phyloP scores from a whole-genome alignment of 768 basidiomycete genomes.

The Phaeotremella skinneri region DNA sequence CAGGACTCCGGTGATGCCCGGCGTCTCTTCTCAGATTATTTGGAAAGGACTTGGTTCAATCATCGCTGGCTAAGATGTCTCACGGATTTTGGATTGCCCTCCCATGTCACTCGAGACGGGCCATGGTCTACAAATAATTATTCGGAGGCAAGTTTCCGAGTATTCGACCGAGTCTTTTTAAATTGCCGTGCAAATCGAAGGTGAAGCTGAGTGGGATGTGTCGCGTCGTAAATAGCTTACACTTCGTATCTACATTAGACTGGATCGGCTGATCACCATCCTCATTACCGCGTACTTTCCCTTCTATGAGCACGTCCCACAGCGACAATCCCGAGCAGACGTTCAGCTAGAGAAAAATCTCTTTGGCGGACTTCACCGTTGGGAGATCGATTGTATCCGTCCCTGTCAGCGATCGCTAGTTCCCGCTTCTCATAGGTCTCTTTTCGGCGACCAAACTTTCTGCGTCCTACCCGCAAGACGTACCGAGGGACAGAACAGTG shows the following conservation, averaged over 20 bases:
- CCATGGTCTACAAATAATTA: conserved; percentile 20
- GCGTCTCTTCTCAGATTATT: background rate
- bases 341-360: background rate
- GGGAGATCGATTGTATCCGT: conserved; percentile 10
- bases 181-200: conserved; percentile 11
- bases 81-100: conserved; percentile 13
- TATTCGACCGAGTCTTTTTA: conserved; percentile 15
- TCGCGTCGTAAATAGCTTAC: background rate
- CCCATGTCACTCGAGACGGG: conserved; percentile 14
- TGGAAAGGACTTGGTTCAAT: conserved; percentile 11
- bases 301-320: conserved; percentile 9
- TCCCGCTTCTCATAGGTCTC: background rate
- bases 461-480: background rate
- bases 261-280: conserved; percentile 14
- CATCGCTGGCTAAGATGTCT: background rate
- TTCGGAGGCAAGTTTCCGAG: conserved; percentile 10
- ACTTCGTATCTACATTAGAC: background rate
- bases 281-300: conserved; percentile 13
- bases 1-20: background rate
- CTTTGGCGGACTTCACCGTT: conserved; percentile 5
- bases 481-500: background rate
- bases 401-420: background rate
- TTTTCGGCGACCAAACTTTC: background rate
- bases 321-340: background rate
- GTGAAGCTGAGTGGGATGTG: too few species aligned